Evolutionary conservation across 129 eudicot species (phyloP), one percentile per base, ranked within the genome.

Genomic region (Mikania micrantha): DNA sequence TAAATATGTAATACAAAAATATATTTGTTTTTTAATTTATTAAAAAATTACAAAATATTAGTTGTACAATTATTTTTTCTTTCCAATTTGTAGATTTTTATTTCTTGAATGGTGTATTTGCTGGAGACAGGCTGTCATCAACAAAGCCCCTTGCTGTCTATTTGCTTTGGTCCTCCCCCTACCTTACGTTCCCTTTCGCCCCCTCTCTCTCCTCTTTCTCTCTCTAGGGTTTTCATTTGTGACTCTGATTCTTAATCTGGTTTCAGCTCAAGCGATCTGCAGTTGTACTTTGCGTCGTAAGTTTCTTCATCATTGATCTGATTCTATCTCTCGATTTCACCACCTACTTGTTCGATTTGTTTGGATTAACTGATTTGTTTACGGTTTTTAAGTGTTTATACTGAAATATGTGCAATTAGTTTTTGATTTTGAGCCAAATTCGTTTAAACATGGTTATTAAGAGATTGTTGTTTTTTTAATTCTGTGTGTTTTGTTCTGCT

Each of bases 61-160:
- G 66, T 25, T 57, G 22, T 28, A 10, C 34, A 70, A 70, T 70
- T 40, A 70, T 57, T 57, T 1, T 24, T 28, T 27, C 2, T 21
- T 57, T 70, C 17, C 67, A 27, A 60, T 42, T 29, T 64, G 63
- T 59, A 71, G 54, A 64, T 53, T 63, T 66, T 66, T 60, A 39
- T 71, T 67, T 39, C 21, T 39, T 71, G 79, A 72, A 63, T 80
- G 86, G 84, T 82, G 79, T 77, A 84, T 80, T 68, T 66, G 95
- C 97, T 91, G 97, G 90, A 81, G 80, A 87, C 97, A 91, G 97
- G 69, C 97, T 91, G 97, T 91, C 90, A 76, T 73, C 93, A 91
- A 87, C 91, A 80, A 83, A 77, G 77, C 70, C 78, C 82, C 38
- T 45, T 74, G 44, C 58, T 17, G 54, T 58, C 58, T 77, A 48